Evolutionary conservation across 352 stramenopile genomes (phyloP).

Genomic region (Globisporangium alternatum): DNA sequence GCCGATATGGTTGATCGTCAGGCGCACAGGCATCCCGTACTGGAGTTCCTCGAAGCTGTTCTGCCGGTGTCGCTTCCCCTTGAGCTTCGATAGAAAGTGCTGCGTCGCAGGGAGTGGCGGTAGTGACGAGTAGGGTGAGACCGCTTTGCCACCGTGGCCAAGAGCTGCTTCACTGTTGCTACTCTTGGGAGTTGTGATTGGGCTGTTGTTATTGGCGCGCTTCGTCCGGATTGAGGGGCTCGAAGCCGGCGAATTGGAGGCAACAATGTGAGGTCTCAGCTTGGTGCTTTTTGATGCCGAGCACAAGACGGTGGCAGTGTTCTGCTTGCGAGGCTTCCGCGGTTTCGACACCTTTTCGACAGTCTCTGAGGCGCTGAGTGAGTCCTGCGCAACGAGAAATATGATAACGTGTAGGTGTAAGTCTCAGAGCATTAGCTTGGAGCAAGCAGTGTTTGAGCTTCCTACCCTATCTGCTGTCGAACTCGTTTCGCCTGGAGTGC

Average conservation of each 20-base stretch:
- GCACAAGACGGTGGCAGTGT: background rate
- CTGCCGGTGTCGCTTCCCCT: conserved; percentile 45
- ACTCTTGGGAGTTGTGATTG: background rate
- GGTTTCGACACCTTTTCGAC: background rate
- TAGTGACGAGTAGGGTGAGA: conserved; percentile 12
- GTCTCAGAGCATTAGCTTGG: background rate
- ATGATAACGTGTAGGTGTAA: background rate
- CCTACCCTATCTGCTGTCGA: background rate
- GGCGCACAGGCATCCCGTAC: conserved; percentile 47
- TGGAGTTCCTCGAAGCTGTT: conserved; percentile 38
- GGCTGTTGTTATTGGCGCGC: background rate
- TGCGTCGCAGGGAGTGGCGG: conserved; percentile 52
- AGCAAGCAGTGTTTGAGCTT: background rate
- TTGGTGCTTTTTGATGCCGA: background rate
- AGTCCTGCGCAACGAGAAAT: background rate
- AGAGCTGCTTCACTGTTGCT: background rate
- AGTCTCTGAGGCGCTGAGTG: background rate
- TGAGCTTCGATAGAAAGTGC: conserved; percentile 54
- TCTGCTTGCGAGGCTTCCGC: background rate
- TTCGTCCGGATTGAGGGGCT: background rate
- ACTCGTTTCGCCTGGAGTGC: background rate
- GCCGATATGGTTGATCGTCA: conserved; percentile 56
- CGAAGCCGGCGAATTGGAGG: background rate
- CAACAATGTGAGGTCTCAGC: background rate
- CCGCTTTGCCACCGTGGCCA: background rate